These are phyloP conservation scores for Debaryomyces castellii DNA, from an alignment of 805 yeast species.

Conservation along the genomic window DNA sequence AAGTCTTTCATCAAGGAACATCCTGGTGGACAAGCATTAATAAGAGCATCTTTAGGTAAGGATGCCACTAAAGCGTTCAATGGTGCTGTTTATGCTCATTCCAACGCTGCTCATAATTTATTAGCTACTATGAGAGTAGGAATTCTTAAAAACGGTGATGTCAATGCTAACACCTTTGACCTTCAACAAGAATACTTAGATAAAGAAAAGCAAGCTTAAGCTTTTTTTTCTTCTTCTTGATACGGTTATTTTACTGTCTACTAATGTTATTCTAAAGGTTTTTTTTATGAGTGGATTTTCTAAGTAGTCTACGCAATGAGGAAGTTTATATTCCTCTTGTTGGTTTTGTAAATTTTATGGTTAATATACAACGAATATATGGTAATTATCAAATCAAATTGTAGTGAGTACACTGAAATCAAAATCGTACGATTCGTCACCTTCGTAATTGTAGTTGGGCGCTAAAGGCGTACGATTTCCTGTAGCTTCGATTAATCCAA, in stretches of 20 bases:
- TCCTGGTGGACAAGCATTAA: slow-evolving; percentile 80
- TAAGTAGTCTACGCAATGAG: background rate
- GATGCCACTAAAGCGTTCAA: slow-evolving; percentile 83
- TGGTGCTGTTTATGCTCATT: slow-evolving; percentile 83
- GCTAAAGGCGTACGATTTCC: background rate
- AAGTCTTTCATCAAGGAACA: slow-evolving; percentile 67
- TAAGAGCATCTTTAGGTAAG: slow-evolving; percentile 71
- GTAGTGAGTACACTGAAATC: background rate
- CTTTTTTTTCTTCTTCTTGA: background rate
- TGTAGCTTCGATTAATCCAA: too few relatives aligned
- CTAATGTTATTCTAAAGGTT: background rate
- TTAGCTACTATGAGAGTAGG: slow-evolving; percentile 84
- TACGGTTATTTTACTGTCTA: background rate
- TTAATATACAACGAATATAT: background rate
- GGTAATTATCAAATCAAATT: background rate
- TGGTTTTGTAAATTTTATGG: background rate
- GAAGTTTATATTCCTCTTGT: background rate
- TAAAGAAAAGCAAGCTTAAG: slow-evolving; percentile 23
- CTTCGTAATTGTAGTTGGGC: background rate
- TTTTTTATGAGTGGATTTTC: background rate
- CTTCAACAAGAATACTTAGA: slow-evolving; percentile 48
- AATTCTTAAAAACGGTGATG: slow-evolving; percentile 67
- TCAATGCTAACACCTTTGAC: slow-evolving; percentile 51
- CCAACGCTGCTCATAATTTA: slow-evolving; percentile 82
- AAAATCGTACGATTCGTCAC: background rate